These are phyloP conservation scores for Leptodermis oblonga DNA, from an alignment of 257 asterid species.

Conservation along the genomic window DNA sequence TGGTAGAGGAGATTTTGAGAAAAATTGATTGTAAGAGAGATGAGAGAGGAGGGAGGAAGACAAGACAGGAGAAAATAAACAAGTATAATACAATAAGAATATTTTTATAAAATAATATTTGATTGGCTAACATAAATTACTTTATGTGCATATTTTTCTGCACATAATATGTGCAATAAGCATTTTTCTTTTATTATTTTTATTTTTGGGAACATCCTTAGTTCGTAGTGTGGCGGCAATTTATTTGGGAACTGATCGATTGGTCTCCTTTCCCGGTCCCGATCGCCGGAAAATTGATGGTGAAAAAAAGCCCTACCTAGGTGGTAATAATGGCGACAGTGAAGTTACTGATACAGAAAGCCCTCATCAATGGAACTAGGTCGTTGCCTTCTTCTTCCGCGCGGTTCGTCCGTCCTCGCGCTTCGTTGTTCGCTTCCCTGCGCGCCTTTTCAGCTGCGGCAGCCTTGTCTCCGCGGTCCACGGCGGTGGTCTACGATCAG, in stretches of 20 bases:
- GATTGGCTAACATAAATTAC: no score
- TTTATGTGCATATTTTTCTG: no score
- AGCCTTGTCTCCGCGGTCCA: conserved; percentile 76
- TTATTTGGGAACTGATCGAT: no score
- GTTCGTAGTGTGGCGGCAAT: no score
- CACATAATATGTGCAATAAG: no score
- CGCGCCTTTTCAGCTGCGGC: conserved; percentile 48
- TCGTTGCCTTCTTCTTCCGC: conserved; percentile 18
- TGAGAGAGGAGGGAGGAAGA: no score
- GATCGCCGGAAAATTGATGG: conserved; percentile 1
- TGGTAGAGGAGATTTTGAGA: no score
- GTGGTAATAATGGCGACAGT: conserved; percentile 40
- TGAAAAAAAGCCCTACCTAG: not conserved
- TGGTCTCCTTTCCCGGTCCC: not conserved
- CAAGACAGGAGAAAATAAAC: no score
- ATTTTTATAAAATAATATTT: no score
- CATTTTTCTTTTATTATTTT: not conserved
- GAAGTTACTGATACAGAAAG: conserved; percentile 29
- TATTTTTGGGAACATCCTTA: no score
- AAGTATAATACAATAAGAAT: no score
- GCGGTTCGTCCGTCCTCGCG: conserved; percentile 12
- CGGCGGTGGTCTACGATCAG: conserved; percentile 76
- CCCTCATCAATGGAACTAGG: conserved; percentile 26
- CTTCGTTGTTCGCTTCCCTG: conserved; percentile 13
- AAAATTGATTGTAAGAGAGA: no score